These are phyloP conservation scores for Sporothrix sp. DNA, from an alignment of 2,329 filamentous ascomycete species.

Conservation along the genomic window DNA sequence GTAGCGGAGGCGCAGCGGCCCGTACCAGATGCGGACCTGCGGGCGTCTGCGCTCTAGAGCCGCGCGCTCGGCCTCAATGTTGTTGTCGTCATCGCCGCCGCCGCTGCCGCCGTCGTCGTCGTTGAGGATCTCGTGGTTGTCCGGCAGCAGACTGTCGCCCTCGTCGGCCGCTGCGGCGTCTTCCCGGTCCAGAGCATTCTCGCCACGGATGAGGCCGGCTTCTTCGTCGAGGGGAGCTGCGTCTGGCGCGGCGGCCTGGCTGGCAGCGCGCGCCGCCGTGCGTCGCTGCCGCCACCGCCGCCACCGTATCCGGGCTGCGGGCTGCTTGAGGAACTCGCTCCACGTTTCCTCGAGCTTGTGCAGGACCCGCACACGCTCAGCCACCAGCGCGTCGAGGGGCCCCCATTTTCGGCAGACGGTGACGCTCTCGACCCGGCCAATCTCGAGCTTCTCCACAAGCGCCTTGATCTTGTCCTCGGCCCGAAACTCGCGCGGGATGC, in stretches of 20 bases:
- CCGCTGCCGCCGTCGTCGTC: constrained; percentile 29
- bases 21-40: constrained; percentile 66
- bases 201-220: background rate
- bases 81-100: constrained; percentile 29
- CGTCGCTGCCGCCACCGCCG: constrained; percentile 26
- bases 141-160: constrained; percentile 49
- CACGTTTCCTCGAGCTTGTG: constrained; percentile 73
- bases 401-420: constrained; percentile 82
- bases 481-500: constrained; percentile 69
- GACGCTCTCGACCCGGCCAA: constrained; percentile 83
- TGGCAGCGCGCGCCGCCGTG: constrained; percentile 19
- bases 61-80: background rate
- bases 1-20: constrained; percentile 60
- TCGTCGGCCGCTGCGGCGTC: constrained; percentile 31
- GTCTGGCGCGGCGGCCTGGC: background rate
- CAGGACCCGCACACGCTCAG: constrained; percentile 53
- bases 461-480: constrained; percentile 76
- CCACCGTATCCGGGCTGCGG: constrained; percentile 23
- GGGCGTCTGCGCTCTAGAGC: constrained; percentile 46
- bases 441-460: constrained; percentile 76
- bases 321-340: constrained; percentile 61
- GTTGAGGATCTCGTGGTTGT: constrained; percentile 24
- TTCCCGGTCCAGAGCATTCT: background rate
- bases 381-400: constrained; percentile 65
- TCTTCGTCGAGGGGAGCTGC: background rate